phyloP scores from a whole-genome alignment of 1,139 yeast genomes.

The Sugiyamaella xylanicola region DNA sequence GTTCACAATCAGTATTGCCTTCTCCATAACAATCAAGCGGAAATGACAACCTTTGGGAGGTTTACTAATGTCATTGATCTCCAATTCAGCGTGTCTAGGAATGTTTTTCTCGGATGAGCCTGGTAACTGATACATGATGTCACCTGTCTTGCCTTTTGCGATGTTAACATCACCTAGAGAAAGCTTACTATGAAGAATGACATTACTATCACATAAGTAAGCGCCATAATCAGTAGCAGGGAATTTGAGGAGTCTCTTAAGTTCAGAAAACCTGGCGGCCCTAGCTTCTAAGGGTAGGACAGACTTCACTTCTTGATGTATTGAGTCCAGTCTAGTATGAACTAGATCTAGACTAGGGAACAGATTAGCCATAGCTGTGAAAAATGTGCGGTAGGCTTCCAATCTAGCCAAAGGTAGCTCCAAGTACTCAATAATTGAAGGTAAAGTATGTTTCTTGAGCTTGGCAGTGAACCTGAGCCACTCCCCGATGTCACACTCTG shows the following conservation, averaged over 20 bases:
- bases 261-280: slow-evolving; percentile 26
- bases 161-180: slow-evolving; percentile 27
- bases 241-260: slow-evolving; percentile 28
- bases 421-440: slow-evolving; percentile 31
- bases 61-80: slow-evolving; percentile 24
- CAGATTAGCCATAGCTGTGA: slow-evolving; percentile 22
- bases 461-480: slow-evolving; percentile 32
- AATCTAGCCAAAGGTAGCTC: slow-evolving; percentile 31
- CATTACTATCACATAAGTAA: slow-evolving; percentile 31
- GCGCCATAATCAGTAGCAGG: slow-evolving; percentile 26
- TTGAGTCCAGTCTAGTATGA: slow-evolving; percentile 22
- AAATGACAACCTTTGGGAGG: slow-evolving; percentile 27
- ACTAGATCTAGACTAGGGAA: slow-evolving; percentile 27
- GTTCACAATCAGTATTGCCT: slow-evolving; percentile 28
- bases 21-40: slow-evolving; percentile 30
- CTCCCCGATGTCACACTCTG: slow-evolving; percentile 34
- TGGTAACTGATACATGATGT: slow-evolving; percentile 24
- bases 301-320: slow-evolving; percentile 28
- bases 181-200: slow-evolving; percentile 27
- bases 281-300: slow-evolving; percentile 30
- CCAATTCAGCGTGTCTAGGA: slow-evolving; percentile 27
- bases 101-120: slow-evolving; percentile 18
- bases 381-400: slow-evolving; percentile 25
- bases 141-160: slow-evolving; percentile 26
- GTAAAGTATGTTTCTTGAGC: slow-evolving; percentile 28